Evolutionary conservation across 2,329 filamentous ascomycete genomes (phyloP), one percentile per base, ranked within the genome.

Genomic region (Phialemonium atrogriseum): DNA sequence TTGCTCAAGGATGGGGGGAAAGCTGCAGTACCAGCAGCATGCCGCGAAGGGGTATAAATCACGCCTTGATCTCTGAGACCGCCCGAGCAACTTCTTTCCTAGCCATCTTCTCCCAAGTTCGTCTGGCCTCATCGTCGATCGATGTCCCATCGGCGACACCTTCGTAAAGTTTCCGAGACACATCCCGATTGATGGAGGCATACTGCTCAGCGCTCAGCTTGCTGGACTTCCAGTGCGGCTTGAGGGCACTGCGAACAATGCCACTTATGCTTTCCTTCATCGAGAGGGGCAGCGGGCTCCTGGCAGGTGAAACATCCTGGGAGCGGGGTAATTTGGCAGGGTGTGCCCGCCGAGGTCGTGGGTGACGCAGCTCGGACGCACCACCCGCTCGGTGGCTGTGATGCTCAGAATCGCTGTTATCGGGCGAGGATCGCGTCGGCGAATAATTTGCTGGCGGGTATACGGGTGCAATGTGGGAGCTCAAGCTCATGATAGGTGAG

Each of bases 191-290:
- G 58, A 96, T 94, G 35, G 77, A 77, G 3, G 85, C 89, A 55
- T 94, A 98, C 56, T 95, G 82, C 37, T 94, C 84, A 44, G 87
- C 84, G 12, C 80, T 86, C 39, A 96, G 71, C 40, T 80, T 74
- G 45, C 82, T 80, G 24, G 80, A 80, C 40, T 79, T 73, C 66
- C 89, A 96, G 43, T 86, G 74, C 19, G 88, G 86, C 45, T 84
- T 84, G 25, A 98, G 65, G 5, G 84, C 85, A 24, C 71, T 66
- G 42, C 85, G 84, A 45, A 96, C 91, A 59, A 96, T 86, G 45
- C 79, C 80, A 52, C 87, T 89, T 42, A 98, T 82, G 49, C 79
- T 86, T 44, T 84, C 79, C 56, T 98, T 98, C 41, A 84, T 82
- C 41, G 84, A 80, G 15, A 86, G 76, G 1, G 88, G 82, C 47